These are phyloP conservation scores for Salvia miltiorrhiza DNA, from an alignment of 257 asterid genomes.

Conservation along the genomic window DNA sequence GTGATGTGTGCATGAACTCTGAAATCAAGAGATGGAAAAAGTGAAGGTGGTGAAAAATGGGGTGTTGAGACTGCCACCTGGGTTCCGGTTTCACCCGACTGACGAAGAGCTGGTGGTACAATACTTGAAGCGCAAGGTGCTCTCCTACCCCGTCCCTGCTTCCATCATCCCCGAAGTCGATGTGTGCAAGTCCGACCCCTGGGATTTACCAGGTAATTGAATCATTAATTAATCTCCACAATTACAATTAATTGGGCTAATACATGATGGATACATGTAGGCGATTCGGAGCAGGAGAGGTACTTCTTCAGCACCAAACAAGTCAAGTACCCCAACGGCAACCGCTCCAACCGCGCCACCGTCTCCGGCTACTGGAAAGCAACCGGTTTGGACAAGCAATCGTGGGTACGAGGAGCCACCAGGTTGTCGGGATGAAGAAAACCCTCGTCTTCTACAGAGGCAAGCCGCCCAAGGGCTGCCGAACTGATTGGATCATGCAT, in stretches of 20 bases:
- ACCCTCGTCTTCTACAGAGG: slow-evolving; percentile 64
- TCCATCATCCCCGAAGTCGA: slow-evolving; percentile 70
- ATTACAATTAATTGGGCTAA: background rate
- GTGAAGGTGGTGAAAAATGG: slow-evolving; percentile 52
- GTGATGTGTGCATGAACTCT: too few species aligned
- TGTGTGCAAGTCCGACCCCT: slow-evolving; percentile 87
- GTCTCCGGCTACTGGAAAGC: slow-evolving; percentile 67
- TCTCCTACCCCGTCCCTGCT: slow-evolving; percentile 72
- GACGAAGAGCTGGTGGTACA: slow-evolving; percentile 91
- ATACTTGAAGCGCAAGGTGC: slow-evolving; percentile 78
- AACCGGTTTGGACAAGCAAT: slow-evolving; percentile 58
- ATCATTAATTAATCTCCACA: too few species aligned
- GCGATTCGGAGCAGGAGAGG: slow-evolving; percentile 48
- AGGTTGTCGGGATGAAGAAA: slow-evolving; percentile 50
- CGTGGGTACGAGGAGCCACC: slow-evolving; percentile 23
- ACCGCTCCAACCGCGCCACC: slow-evolving; percentile 58
- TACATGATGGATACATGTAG: slow-evolving; percentile 9
- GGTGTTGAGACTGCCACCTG: slow-evolving; percentile 76
- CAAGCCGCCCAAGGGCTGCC: slow-evolving; percentile 50
- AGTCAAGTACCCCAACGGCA: slow-evolving; percentile 56
- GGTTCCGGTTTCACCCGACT: slow-evolving; percentile 87
- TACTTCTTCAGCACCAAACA: slow-evolving; percentile 57
- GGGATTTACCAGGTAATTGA: slow-evolving; percentile 91
- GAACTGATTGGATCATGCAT: slow-evolving; percentile 72
- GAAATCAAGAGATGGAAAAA: slow-evolving; percentile 59